phyloP scores from a whole-genome alignment of 345 rosid genomes.

The Aegle marmelos region DNA sequence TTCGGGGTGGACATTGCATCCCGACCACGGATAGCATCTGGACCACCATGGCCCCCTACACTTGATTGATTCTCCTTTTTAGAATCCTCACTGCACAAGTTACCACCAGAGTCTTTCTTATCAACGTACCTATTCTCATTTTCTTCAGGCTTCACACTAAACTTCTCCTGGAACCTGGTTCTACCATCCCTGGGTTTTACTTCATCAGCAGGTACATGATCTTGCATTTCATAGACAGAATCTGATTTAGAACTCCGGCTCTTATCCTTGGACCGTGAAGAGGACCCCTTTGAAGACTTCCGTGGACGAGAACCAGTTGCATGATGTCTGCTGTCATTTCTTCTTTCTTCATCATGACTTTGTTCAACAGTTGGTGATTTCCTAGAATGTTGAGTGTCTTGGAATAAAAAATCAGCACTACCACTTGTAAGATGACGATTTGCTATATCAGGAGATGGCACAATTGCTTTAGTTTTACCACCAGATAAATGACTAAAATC shows the following conservation, averaged over 20 bases:
- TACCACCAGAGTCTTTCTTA: constrained; percentile 42
- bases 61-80: constrained; percentile 38
- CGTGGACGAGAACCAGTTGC: constrained; percentile 40
- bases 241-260: constrained; percentile 44
- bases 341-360: constrained; percentile 38
- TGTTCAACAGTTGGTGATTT: constrained; percentile 31
- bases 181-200: constrained; percentile 40
- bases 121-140: constrained; percentile 42
- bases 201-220: constrained; percentile 31
- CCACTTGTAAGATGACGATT: constrained; percentile 31
- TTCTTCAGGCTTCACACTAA: constrained; percentile 31
- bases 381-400: constrained; percentile 27
- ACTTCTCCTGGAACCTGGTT: constrained; percentile 39
- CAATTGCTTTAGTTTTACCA: constrained; percentile 46
- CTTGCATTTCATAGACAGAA: constrained; percentile 34
- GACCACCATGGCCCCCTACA: constrained; percentile 29
- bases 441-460: constrained; percentile 43
- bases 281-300: constrained; percentile 65
- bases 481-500: constrained; percentile 27
- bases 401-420: constrained; percentile 38
- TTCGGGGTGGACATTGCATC: constrained; percentile 34
- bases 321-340: constrained; percentile 40
- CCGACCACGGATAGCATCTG: constrained; percentile 38
- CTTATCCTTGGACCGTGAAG: constrained; percentile 67
- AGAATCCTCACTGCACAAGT: constrained; percentile 32